phyloP scores from a whole-genome alignment of 129 eudicot genomes.

The Flaveria trinervia region DNA sequence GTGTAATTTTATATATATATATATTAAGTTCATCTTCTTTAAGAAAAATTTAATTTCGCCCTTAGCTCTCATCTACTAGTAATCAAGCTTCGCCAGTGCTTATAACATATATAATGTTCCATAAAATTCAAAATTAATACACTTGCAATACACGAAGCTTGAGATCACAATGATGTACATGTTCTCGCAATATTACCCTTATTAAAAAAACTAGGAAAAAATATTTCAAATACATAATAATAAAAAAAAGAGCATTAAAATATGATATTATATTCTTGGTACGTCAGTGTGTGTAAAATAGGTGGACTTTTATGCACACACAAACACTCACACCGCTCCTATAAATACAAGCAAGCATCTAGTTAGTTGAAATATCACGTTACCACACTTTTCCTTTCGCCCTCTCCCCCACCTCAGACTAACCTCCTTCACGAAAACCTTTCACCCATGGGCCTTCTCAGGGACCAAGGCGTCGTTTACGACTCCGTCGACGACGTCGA shows the following conservation, averaged over 20 bases:
- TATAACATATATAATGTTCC: too few species aligned
- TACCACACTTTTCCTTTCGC: neutral
- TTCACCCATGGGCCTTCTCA: constrained; percentile 53
- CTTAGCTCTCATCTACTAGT: too few species aligned
- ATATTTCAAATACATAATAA: too few species aligned
- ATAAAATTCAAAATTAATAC: too few species aligned
- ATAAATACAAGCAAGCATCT: constrained; percentile 24
- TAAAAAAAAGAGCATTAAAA: neutral
- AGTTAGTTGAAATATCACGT: constrained; percentile 33
- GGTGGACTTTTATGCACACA: neutral
- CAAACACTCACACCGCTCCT: constrained; percentile 24
- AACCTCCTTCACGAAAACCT: constrained; percentile 21
- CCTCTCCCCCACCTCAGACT: constrained; percentile 21
- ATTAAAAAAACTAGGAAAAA: neutral
- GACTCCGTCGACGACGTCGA: constrained; percentile 66
- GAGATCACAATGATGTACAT: neutral
- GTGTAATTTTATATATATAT: too few species aligned
- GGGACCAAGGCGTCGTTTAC: constrained; percentile 63
- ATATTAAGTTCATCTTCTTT: too few species aligned
- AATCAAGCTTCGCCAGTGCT: too few species aligned
- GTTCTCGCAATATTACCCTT: neutral
- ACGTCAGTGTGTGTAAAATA: neutral
- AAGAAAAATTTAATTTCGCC: too few species aligned
- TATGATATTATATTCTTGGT: too few species aligned
- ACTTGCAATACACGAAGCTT: neutral